phyloP scores from a whole-genome alignment of 441 rosid species.

The Erodium texanum region DNA sequence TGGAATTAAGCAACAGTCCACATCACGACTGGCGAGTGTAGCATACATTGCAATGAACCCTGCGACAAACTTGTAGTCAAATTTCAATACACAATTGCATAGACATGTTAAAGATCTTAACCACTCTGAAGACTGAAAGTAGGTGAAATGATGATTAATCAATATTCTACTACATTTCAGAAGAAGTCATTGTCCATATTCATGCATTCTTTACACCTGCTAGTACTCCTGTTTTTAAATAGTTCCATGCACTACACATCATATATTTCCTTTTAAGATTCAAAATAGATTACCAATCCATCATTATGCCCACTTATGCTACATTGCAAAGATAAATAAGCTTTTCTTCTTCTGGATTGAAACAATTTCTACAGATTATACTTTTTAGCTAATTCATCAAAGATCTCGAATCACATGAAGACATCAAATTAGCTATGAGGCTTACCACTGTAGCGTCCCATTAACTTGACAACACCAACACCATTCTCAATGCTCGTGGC shows the following conservation, averaged over 20 bases:
- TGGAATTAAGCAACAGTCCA: conserved; percentile 90
- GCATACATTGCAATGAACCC: conserved; percentile 96
- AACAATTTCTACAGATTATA: not conserved
- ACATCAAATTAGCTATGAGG: conserved; percentile 12
- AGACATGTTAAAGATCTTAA: not conserved
- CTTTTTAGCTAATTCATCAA: not conserved
- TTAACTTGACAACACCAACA: conserved; percentile 86
- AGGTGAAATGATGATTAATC: no score
- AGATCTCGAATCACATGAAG: not conserved
- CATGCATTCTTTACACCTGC: not conserved
- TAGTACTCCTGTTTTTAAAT: no score
- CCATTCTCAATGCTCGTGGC: conserved; percentile 85
- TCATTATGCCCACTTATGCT: not conserved
- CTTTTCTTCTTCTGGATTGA: not conserved
- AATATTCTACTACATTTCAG: no score
- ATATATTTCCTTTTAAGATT: not conserved
- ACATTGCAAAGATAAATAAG: not conserved
- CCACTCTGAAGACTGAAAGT: not conserved
- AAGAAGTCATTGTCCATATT: not conserved
- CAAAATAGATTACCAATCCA: not conserved
- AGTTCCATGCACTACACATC: not conserved
- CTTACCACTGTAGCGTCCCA: conserved; percentile 96
- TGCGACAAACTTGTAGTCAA: conserved; percentile 21
- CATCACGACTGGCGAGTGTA: conserved; percentile 93
- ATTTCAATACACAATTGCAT: not conserved